Evolutionary conservation across 441 rosid genomes (phyloP).

Genomic region (Populus hybrid): DNA sequence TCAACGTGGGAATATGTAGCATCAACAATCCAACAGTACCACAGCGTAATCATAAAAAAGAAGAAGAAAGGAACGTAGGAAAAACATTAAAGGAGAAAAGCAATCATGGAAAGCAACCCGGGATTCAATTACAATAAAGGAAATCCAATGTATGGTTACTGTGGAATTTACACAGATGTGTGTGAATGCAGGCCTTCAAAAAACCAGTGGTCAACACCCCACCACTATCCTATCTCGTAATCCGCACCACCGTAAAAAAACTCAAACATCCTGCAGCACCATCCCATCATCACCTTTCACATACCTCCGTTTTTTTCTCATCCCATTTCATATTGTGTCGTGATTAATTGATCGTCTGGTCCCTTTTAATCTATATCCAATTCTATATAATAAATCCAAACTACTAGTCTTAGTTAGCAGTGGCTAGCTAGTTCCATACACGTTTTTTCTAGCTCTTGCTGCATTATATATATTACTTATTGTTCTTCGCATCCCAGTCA

Average conservation of each 20-base stretch:
- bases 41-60: no score
- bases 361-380: conserved; percentile 1
- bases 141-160: neutral
- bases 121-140: neutral
- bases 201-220: no score
- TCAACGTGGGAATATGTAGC: no score
- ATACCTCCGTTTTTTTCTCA: neutral
- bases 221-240: no score
- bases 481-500: neutral
- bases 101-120: neutral
- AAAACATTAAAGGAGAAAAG: no score
- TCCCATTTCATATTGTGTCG: neutral
- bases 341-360: neutral
- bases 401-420: neutral
- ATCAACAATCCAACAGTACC: no score
- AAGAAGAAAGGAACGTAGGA: no score
- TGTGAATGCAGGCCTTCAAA: neutral
- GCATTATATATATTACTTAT: neutral
- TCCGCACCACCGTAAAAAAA: no score
- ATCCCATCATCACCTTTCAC: neutral
- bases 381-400: neutral
- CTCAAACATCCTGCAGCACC: neutral
- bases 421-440: neutral
- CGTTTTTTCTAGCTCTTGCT: neutral
- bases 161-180: neutral